Conservation (phyloP, 208 protist genomes). For the Phytomonas francai region DNA sequence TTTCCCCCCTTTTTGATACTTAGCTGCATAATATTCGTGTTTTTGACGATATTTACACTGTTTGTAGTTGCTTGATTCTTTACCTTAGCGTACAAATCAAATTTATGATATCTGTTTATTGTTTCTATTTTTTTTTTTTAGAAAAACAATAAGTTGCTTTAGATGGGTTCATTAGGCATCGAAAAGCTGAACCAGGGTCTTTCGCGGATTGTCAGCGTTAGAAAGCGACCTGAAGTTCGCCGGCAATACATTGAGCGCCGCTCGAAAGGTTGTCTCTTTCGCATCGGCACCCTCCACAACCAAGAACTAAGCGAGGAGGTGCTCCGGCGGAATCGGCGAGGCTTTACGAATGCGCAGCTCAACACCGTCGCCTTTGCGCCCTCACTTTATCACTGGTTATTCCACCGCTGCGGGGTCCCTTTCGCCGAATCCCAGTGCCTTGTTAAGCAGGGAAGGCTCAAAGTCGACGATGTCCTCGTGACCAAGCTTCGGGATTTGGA, state of each 20-base stretch:
- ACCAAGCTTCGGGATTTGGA: slow-evolving; percentile 38
- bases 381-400: slow-evolving; percentile 85
- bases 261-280: slow-evolving; percentile 58
- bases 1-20: not conserved
- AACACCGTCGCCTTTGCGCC: slow-evolving; percentile 81
- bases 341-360: slow-evolving; percentile 70
- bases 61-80: not conserved
- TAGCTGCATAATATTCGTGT: not conserved
- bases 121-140: slow-evolving; percentile 16
- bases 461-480: slow-evolving; percentile 49
- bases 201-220: slow-evolving; percentile 49
- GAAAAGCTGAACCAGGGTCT: slow-evolving; percentile 72
- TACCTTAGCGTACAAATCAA: not conserved
- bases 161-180: slow-evolving; percentile 16
- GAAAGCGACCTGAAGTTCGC: slow-evolving; percentile 28
- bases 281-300: slow-evolving; percentile 57
- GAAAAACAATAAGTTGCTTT: not conserved
- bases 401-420: slow-evolving; percentile 78
- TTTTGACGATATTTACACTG: not conserved
- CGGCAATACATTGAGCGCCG: slow-evolving; percentile 32
- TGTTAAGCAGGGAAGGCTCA: slow-evolving; percentile 30
- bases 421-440: slow-evolving; percentile 64
- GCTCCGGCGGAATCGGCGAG: slow-evolving; percentile 62
- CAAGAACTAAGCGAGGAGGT: slow-evolving; percentile 51
- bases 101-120: slow-evolving; percentile 2